Evolutionary conservation across 495 filamentous ascomycete genomes (phyloP), one percentile per base, ranked within the genome.

Genomic region (Lophiostoma macrostomum): DNA sequence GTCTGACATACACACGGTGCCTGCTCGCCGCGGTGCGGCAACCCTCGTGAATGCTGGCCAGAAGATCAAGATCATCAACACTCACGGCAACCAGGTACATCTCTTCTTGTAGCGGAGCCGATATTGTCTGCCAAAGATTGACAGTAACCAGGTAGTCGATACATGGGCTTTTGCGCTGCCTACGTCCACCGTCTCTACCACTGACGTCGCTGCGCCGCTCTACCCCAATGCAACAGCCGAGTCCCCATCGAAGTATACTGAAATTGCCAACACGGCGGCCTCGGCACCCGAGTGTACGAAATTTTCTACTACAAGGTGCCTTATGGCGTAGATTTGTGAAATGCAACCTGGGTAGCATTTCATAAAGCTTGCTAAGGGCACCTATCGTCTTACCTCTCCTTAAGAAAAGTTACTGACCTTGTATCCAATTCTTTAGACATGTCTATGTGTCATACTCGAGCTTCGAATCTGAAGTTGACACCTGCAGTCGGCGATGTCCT

Each of bases 141-240:
- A 67, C 42, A 76, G 76, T 29, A 71, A 69, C n/a, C 76, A 80
- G 67, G 76, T 80, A 6, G 63, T 77, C 23, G 75, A 78, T 58
- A 73, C 71, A 8, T 78, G 71, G 70, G 75, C 72, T 0, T 74
- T 80, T 49, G 67, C 69, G 0, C 46, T 72, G 8, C 56, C 60
- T 45, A 65, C 64, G 10, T 60, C 67, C 22, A 34, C 46, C 34
- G 19, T 58, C 16, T 41, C 45, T 14, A 44, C 40, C 0, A 36
- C 58, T 28, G 34, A 39, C 30, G n/a, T 48, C 53, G 22, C 30
- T 16, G 58, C 58, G 5, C 58, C 58, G 2, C 30, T 62, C 27
- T 61, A 45, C 45, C 58, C 58, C 20, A 50, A 44, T 37, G 48
- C 53, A 0, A 53, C 44, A 22, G 19, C 58, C 24, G 12, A 31